A percentile compares a stretch with the other conserved stretches of the same genome.
These are phyloP conservation scores for Paraleonurus japonicus DNA, from an alignment of 257 asterid genomes.

Conservation along the genomic window DNA sequence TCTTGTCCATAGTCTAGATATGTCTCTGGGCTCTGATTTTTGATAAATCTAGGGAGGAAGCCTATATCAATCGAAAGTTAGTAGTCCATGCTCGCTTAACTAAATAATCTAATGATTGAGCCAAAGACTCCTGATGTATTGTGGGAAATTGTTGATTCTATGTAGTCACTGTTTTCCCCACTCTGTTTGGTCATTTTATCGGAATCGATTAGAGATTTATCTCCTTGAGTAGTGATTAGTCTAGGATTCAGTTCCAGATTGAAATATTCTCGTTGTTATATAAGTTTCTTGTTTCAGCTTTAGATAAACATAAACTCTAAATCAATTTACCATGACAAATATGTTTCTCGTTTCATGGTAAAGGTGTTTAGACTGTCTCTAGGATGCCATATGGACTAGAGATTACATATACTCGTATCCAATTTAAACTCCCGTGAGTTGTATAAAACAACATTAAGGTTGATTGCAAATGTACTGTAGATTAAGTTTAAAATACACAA, in stretches of 20 bases:
- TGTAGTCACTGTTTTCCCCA: not conserved
- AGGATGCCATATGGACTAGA: not conserved
- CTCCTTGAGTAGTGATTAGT: not conserved
- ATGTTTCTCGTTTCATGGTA: not conserved
- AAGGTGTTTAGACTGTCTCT: not conserved
- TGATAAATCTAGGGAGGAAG: not conserved
- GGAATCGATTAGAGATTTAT: not conserved
- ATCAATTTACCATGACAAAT: not conserved
- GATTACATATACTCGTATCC: not conserved
- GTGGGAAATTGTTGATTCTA: not conserved
- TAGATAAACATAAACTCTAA: not conserved
- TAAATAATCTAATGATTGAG: not conserved
- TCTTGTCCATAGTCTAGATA: not conserved
- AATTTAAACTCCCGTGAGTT: not conserved
- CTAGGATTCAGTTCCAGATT: not conserved
- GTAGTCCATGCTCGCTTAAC: not conserved
- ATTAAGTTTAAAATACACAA: not conserved
- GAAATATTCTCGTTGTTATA: not conserved
- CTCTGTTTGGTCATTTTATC: not conserved
- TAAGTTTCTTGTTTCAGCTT: not conserved
- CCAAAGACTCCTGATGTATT: not conserved
- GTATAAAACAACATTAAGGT: not conserved
- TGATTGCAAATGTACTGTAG: not conserved
- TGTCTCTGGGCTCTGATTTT: not conserved
- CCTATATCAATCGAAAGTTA: not conserved